These are phyloP conservation scores for Talaromyces sp. DNA, from an alignment of 2,329 filamentous ascomycete species.

Conservation along the genomic window DNA sequence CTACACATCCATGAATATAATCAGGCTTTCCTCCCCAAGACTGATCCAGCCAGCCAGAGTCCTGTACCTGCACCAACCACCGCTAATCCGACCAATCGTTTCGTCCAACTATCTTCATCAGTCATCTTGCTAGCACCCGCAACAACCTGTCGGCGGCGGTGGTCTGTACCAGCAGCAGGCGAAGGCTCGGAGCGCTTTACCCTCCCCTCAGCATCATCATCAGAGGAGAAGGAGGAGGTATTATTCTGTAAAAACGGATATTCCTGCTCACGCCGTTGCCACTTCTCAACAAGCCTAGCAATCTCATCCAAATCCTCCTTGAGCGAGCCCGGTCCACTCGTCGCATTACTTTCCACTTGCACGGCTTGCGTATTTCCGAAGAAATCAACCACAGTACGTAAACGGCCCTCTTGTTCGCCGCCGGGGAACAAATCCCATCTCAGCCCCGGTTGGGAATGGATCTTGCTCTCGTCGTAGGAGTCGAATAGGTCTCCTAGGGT, in stretches of 20 bases:
- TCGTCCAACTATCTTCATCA: conserved; percentile 63
- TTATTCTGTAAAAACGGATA: conserved; percentile 22
- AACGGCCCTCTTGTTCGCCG: conserved; percentile 69
- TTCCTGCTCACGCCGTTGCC: conserved; percentile 35
- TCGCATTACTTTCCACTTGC: conserved; percentile 66
- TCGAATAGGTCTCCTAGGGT: conserved; percentile 93
- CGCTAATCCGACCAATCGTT: conserved; percentile 32
- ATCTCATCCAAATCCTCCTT: conserved; percentile 72
- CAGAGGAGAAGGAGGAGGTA: too few relatives aligned
- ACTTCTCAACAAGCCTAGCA: conserved; percentile 54
- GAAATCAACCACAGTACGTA: conserved; percentile 87
- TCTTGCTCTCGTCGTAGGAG: conserved; percentile 90
- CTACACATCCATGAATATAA: conserved; percentile 1
- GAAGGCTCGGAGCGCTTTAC: background rate
- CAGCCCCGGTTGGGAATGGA: conserved; percentile 86
- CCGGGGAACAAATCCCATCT: conserved; percentile 93
- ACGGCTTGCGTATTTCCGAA: conserved; percentile 98
- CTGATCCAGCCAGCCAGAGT: conserved; percentile 33
- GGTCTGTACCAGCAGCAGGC: conserved; percentile 28
- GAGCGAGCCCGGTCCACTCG: conserved; percentile 49
- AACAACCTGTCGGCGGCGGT: conserved; percentile 20
- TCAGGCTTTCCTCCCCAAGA: conserved; percentile 23
- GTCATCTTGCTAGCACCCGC: conserved; percentile 52
- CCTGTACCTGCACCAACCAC: conserved; percentile 33
- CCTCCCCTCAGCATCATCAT: background rate